Conservation (phyloP, 2,329 filamentous ascomycete genomes). For the Fusarium nisikadoi region DNA sequence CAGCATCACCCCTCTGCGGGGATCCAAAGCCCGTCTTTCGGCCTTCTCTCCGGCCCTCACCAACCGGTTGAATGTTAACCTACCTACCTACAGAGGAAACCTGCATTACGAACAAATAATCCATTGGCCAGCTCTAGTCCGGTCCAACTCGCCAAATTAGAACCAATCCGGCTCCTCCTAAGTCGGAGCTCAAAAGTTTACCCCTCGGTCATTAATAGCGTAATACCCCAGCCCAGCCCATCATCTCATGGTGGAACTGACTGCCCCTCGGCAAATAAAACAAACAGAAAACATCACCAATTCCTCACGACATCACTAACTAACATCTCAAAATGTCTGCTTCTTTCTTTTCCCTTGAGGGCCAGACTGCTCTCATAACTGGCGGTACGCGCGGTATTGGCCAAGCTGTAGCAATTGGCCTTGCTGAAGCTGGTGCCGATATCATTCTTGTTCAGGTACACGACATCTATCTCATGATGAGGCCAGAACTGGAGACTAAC, state of each 20-base stretch:
- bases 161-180: constrained; percentile 1
- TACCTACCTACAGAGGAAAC: constrained; percentile 3
- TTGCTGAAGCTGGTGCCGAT: constrained; percentile 69
- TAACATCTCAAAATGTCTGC: constrained; percentile 47
- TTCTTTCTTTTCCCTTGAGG: constrained; percentile 63
- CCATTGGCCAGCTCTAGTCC: neutral
- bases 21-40: constrained; percentile 6
- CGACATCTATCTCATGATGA: constrained; percentile 11
- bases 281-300: constrained; percentile 2
- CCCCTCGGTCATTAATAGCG: constrained; percentile 13
- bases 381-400: constrained; percentile 69
- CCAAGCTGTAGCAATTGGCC: constrained; percentile 65
- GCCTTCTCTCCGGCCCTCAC: constrained; percentile 30
- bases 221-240: constrained; percentile 20
- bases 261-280: constrained; percentile 17
- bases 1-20: constrained; percentile 15
- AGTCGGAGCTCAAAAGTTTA: neutral
- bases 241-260: neutral
- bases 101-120: constrained; percentile 1
- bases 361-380: constrained; percentile 67
- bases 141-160: neutral
- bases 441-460: constrained; percentile 64
- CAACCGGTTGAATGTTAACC: constrained; percentile 3
- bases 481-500: constrained; percentile 4
- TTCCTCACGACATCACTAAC: neutral